phyloP scores from a whole-genome alignment of 306 rosid genomes.

The Aeschynomene evenia region DNA sequence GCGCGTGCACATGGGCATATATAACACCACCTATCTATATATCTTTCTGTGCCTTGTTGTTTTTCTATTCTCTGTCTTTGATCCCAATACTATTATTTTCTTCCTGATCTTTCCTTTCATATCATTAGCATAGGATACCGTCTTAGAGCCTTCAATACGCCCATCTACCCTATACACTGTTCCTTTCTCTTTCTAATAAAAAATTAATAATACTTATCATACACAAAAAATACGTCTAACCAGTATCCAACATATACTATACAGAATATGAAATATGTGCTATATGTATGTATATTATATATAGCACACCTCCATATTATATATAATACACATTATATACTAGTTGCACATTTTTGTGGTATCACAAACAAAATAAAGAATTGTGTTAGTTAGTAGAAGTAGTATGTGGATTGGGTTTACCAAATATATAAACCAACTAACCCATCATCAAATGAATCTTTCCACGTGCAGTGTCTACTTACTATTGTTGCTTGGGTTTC shows the following conservation, averaged over 20 bases:
- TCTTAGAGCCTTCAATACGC: conserved; percentile 47
- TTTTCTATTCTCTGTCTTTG: not conserved
- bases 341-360: no score
- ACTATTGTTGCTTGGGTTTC: conserved; percentile 55
- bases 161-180: conserved; percentile 38
- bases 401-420: conserved; percentile 58
- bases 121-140: conserved; percentile 73
- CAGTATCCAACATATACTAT: no score
- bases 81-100: not conserved
- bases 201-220: no score
- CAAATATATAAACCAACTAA: conserved; percentile 63
- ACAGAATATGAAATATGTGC: no score
- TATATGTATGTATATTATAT: no score
- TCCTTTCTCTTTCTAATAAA: not conserved
- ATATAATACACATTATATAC: no score
- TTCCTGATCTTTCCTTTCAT: not conserved
- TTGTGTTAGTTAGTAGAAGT: conserved; percentile 16
- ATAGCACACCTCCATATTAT: no score
- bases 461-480: conserved; percentile 66
- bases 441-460: conserved; percentile 65
- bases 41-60: conserved; percentile 34
- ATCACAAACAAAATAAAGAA: no score
- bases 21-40: conserved; percentile 31
- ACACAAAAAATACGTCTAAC: no score
- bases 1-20: conserved; percentile 44